Evolutionary conservation across 768 basidiomycete genomes (phyloP).

Genomic region (Lanmaoa rubissima): DNA sequence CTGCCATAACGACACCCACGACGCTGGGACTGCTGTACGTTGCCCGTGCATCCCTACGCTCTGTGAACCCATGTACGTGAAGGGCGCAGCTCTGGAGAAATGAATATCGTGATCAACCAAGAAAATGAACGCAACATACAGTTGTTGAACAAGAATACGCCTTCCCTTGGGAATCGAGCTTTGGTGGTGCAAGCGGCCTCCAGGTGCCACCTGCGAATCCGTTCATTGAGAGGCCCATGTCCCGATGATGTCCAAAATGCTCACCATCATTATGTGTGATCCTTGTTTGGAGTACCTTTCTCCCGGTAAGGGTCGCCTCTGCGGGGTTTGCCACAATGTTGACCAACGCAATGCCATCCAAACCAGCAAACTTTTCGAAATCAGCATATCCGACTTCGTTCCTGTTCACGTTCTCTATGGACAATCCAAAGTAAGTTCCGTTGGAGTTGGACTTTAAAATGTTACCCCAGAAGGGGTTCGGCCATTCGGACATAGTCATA

Average conservation of each 20-base stretch:
- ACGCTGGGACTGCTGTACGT: slow-evolving; percentile 93
- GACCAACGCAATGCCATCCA: slow-evolving; percentile 93
- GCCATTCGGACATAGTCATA: slow-evolving; percentile 84
- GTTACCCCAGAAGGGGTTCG: slow-evolving; percentile 80
- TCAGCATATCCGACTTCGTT: slow-evolving; percentile 86
- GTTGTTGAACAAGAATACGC: slow-evolving; percentile 67
- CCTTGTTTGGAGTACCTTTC: slow-evolving; percentile 75
- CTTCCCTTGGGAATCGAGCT: slow-evolving; percentile 69
- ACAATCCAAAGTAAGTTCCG: slow-evolving; percentile 92
- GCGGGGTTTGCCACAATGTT: slow-evolving; percentile 85
- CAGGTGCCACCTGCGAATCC: slow-evolving; percentile 68
- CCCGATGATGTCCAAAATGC: slow-evolving; percentile 17
- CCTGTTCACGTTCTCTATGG: slow-evolving; percentile 88
- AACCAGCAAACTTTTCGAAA: slow-evolving; percentile 95
- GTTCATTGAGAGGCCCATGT: not conserved
- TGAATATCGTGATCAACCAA: not conserved
- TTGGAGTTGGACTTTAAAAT: slow-evolving; percentile 97
- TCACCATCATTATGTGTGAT: slow-evolving; percentile 97
- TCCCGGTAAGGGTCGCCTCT: slow-evolving; percentile 66
- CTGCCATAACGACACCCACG: slow-evolving; percentile 91
- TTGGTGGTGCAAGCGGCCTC: slow-evolving; percentile 79
- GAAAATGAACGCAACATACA: slow-evolving; percentile 38
- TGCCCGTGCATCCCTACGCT: slow-evolving; percentile 83
- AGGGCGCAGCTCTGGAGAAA: slow-evolving; percentile 69
- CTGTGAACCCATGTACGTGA: slow-evolving; percentile 95